A percentile compares a stretch with the other conserved stretches of the same genome.
Evolutionary conservation across 306 rosid species (phyloP).

Genomic region (Mimosa pudica): DNA sequence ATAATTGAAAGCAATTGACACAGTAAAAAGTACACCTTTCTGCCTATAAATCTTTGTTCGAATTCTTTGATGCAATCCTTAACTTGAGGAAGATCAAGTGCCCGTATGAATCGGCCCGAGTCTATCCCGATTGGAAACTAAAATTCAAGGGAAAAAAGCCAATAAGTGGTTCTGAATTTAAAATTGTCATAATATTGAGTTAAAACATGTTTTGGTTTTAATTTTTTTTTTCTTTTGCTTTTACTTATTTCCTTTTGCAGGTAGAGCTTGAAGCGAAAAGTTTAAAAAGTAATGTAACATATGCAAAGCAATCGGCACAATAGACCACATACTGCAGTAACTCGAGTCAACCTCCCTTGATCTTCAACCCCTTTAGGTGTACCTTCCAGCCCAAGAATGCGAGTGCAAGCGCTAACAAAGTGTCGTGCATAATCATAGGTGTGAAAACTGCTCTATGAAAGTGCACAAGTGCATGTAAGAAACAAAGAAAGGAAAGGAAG

Average conservation of each 20-base stretch:
- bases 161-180: conserved; percentile 25
- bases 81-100: conserved; percentile 60
- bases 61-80: conserved; percentile 65
- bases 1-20: neutral
- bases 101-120: conserved; percentile 68
- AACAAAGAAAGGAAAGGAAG: conserved; percentile 32
- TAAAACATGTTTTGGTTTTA: neutral
- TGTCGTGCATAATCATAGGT: conserved; percentile 89
- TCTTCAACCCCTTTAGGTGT: conserved; percentile 90
- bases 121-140: conserved; percentile 94
- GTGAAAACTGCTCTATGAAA: conserved; percentile 60
- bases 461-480: neutral
- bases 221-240: neutral
- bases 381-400: conserved; percentile 86
- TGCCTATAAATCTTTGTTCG: conserved; percentile 74
- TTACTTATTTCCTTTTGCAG: neutral
- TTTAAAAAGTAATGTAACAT: neutral
- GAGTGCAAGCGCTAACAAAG: conserved; percentile 87
- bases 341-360: conserved; percentile 87
- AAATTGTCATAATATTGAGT: conserved; percentile 8
- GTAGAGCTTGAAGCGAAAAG: conserved; percentile 3
- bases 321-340: conserved; percentile 68
- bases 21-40: conserved; percentile 60
- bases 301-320: neutral
- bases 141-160: conserved; percentile 39